A percentile compares a stretch with the other conserved stretches of the same genome.
Evolutionary conservation across 2,329 filamentous ascomycete genomes (phyloP).

Genomic region (Paraphoma chrysanthemicola): DNA sequence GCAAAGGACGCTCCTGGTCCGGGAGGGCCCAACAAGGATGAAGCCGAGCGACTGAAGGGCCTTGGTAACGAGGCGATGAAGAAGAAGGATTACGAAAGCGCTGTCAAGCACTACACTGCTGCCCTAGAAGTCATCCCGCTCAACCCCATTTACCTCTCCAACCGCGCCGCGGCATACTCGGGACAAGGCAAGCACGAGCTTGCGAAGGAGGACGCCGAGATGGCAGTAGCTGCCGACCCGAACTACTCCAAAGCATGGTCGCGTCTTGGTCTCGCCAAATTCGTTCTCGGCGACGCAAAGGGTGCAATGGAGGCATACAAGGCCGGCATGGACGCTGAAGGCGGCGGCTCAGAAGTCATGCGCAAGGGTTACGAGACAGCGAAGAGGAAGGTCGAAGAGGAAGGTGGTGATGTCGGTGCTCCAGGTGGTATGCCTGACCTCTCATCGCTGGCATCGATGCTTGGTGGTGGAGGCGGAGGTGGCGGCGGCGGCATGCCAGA

Average conservation of each 20-base stretch:
- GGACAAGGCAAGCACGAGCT: conserved; percentile 83
- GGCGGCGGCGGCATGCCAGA: conserved; percentile 85
- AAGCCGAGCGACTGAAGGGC: conserved; percentile 87
- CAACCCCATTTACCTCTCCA: conserved; percentile 97
- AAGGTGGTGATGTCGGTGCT: conserved; percentile 66
- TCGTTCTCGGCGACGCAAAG: conserved; percentile 87
- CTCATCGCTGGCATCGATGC: conserved; percentile 66
- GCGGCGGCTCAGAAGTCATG: conserved; percentile 96
- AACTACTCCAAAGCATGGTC: conserved; percentile 98
- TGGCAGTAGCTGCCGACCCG: conserved; percentile 86
- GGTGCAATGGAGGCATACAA: conserved; percentile 95
- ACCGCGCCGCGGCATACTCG: conserved; percentile 92
- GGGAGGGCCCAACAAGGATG: conserved; percentile 68
- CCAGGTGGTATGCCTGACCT: conserved; percentile 87
- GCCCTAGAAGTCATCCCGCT: conserved; percentile 80
- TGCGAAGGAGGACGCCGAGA: conserved; percentile 86
- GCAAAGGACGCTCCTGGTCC: conserved; percentile 42
- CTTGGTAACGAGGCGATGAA: conserved; percentile 95
- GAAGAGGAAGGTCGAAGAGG: conserved; percentile 83
- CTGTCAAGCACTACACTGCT: conserved; percentile 87
- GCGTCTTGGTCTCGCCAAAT: conserved; percentile 86
- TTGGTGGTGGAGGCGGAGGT: conserved; percentile 59
- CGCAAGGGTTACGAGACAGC: conserved; percentile 96
- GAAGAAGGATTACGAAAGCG: conserved; percentile 83
- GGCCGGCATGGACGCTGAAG: conserved; percentile 91